phyloP scores from a whole-genome alignment of 805 yeast genomes.

The Cyberlindnera nakhonratchasimensis region DNA sequence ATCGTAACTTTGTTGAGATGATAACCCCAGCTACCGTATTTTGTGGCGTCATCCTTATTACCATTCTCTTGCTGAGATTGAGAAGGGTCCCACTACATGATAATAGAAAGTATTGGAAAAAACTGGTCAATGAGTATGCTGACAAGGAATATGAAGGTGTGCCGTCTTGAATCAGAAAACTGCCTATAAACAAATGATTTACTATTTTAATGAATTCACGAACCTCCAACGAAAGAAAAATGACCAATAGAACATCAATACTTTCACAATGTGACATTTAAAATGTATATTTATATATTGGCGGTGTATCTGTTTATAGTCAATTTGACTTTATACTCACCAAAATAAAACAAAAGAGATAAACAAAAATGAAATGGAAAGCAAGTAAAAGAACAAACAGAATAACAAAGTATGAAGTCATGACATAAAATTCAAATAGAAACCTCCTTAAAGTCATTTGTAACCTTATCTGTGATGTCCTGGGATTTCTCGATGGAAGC shows the following conservation, averaged over 20 bases:
- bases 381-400: not conserved
- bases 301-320: too few relatives aligned
- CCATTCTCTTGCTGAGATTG: constrained; percentile 51
- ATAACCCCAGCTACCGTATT: constrained; percentile 66
- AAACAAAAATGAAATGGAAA: not conserved
- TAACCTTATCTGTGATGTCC: constrained; percentile 6
- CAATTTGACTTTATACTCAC: not conserved
- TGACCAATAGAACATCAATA: not conserved
- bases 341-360: not conserved
- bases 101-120: constrained; percentile 64
- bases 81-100: constrained; percentile 66
- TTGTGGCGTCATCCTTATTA: constrained; percentile 46
- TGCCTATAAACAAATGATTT: too few relatives aligned
- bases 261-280: too few relatives aligned
- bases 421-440: constrained; percentile 12
- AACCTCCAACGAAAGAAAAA: not conserved
- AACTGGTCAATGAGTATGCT: constrained; percentile 49
- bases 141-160: constrained; percentile 81
- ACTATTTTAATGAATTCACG: not conserved
- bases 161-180: constrained; percentile 73
- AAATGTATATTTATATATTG: too few relatives aligned
- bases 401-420: not conserved
- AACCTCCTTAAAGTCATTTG: constrained; percentile 25
- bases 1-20: constrained; percentile 55
- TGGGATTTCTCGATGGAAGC: constrained; percentile 1